Percentiles rank a stretch among this genome's conserved stretches.
phyloP scores from a whole-genome alignment of 306 rosid species.

The Neltuma alba region DNA sequence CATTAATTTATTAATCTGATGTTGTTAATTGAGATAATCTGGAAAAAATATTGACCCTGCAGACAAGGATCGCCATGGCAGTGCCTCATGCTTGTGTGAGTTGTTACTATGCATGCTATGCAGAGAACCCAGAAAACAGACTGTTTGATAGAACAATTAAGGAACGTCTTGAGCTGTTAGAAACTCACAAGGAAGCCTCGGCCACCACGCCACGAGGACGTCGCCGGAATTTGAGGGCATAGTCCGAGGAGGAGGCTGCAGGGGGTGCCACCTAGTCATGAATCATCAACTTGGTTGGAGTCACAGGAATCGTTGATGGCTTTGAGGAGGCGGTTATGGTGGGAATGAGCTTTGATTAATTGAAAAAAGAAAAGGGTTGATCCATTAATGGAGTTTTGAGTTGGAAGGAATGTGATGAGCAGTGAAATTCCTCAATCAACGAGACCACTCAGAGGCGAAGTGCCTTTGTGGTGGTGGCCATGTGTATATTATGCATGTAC shows the following conservation, averaged over 20 bases:
- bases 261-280: neutral
- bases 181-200: constrained; percentile 51
- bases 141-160: constrained; percentile 73
- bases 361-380: constrained; percentile 7
- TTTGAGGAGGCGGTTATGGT: constrained; percentile 29
- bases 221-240: constrained; percentile 27
- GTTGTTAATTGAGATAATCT: constrained; percentile 6
- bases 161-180: constrained; percentile 61
- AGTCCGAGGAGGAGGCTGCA: constrained; percentile 16
- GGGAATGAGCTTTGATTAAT: constrained; percentile 32
- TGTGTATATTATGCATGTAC: constrained; percentile 35
- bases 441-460: constrained; percentile 36
- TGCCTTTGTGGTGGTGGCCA: constrained; percentile 38
- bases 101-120: constrained; percentile 90
- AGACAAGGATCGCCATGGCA: constrained; percentile 98
- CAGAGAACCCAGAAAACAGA: constrained; percentile 69
- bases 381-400: constrained; percentile 39
- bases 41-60: constrained; percentile 39
- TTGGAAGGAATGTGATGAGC: constrained; percentile 36
- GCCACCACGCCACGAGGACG: constrained; percentile 70
- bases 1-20: neutral
- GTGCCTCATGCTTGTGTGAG: constrained; percentile 96
- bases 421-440: constrained; percentile 33
- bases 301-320: constrained; percentile 20
- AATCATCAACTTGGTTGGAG: neutral